Conservation (phyloP, 306 rosid genomes). For the Malus orientalis region DNA sequence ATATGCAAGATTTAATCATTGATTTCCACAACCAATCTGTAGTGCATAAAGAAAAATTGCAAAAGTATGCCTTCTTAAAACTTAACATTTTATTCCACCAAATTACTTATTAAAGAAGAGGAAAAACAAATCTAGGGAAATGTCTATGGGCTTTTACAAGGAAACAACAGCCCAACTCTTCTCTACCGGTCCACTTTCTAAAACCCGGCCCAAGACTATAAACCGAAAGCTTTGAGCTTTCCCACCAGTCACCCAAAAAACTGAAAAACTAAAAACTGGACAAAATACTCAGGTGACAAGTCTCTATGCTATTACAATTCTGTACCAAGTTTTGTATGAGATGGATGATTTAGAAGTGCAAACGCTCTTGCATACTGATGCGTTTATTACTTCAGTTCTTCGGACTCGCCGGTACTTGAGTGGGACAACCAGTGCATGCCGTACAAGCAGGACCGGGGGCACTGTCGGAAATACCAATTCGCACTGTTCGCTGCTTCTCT, state of each 20-base stretch:
- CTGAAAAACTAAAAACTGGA: background rate
- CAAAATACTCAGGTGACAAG: background rate
- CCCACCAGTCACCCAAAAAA: background rate
- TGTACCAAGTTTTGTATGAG: background rate
- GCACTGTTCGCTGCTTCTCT: constrained; percentile 49
- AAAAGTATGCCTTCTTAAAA: background rate
- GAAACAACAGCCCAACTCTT: background rate
- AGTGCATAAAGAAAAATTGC: too few relatives aligned
- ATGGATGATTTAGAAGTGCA: background rate
- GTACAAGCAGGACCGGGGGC: constrained; percentile 27
- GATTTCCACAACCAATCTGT: background rate
- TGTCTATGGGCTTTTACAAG: background rate
- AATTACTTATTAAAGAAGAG: background rate
- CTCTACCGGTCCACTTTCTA: background rate
- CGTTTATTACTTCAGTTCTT: constrained; percentile 31
- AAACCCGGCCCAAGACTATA: background rate
- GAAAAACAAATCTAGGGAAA: background rate
- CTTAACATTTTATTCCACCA: background rate
- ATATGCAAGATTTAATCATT: too few relatives aligned
- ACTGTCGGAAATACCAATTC: constrained; percentile 49
- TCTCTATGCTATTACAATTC: background rate
- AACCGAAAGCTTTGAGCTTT: background rate
- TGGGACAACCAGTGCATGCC: constrained; percentile 39
- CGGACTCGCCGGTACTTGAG: constrained; percentile 28
- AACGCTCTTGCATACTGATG: constrained; percentile 5